Evolutionary conservation across 108 stramenopile genomes (phyloP), one percentile per base, ranked within the genome.

Genomic region (Fragilaria crotonensis): DNA sequence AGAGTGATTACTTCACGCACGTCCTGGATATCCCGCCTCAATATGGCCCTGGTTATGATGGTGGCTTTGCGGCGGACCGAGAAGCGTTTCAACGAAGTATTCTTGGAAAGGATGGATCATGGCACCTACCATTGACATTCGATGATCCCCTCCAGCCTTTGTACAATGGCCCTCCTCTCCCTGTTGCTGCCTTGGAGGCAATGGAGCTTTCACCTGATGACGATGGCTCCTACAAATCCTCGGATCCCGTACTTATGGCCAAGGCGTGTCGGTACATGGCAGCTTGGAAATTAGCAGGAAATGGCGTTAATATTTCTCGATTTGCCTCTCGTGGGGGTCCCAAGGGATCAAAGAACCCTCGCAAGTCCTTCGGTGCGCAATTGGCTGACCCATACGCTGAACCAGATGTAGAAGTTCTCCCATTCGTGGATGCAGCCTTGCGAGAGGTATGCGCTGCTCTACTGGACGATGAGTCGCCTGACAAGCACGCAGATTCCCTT

Each of bases 291-390:
- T 45, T 91, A 30, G 77, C 81, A 22, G 69, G 80, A 20, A 82
- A 82, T 52, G 81, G 81, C 18, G 54, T 60, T 25, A 75, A 71
- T 41, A 77, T 77, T 30, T 59, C 64, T 67, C 19, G 14, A 47
- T 91, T 91, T 75, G 86, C 85, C 2, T 73, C 85, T 9, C 67
- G 89, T 0, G 89, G 89, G 31, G 89, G 89, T 9, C 78, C 84
- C 22, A 28, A 68, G 41, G 89, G 89, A 25, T 57, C 84, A 30
- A 66, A 71, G 46, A 91, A 91, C 60, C 80, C 83, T 20, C 77
- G 89, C 48, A 87, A 85, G 56, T 66, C 75, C 19, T 91, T 91
- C 73, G 83, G 80, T 11, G 89, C 89, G 18, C 73, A 78, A 57
- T 60, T 91, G 29, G 89, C 89, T 1, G 89, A 91, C 68, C 89